Evolutionary conservation across 2,329 filamentous ascomycete genomes (phyloP), one percentile per base, ranked within the genome.

Genomic region (Aspergillus fijiensis): DNA sequence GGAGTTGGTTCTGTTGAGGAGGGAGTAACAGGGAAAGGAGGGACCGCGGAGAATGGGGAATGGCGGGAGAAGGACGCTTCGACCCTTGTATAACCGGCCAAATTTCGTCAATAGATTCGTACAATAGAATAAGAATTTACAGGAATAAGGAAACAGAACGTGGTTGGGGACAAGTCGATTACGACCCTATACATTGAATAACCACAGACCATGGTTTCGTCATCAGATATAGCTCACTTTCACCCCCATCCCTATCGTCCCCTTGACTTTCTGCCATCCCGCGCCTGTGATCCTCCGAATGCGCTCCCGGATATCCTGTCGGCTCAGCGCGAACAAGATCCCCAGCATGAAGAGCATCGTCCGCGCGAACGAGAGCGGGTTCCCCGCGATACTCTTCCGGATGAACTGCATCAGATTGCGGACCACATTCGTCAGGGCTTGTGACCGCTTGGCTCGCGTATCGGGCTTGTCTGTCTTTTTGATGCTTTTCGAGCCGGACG

Each of bases 221-320:
- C 49, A 31, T 61, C 50, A 98, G 61, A 99, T 96, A 79, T 98
- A 98, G 74, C 90, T 96, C 70, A 98, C 93, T 80, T 97, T 98
- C 64, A 96, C 90, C 2, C 94, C 95, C 94, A 98, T 98, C 1
- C 93, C 93, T 4, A 94, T 88, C 0, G 95, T 98, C 50, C 87
- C 84, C 73, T 85, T 87, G 47, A 96, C 80, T 79, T 96, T 97
- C 57, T 85, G 84, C 92, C 92, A 96, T 10, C 87, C 87, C 29
- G 84, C 81, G 45, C 84, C 85, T 49, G 96, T 72, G 42, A 92
- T 80, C 58, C 87, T 83, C 72, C 87, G 84, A 39, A 97, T 76
- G 65, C 89, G 85, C 66, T 96, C 87, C 47, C 93, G 85, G 14
- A 96, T 80, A 70, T 89, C 89, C 69, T 85, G 84, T 68, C 90